Base-by-base conservation (phyloP, 345 rosid genomes). In the Pseudoturritis turrita region DNA sequence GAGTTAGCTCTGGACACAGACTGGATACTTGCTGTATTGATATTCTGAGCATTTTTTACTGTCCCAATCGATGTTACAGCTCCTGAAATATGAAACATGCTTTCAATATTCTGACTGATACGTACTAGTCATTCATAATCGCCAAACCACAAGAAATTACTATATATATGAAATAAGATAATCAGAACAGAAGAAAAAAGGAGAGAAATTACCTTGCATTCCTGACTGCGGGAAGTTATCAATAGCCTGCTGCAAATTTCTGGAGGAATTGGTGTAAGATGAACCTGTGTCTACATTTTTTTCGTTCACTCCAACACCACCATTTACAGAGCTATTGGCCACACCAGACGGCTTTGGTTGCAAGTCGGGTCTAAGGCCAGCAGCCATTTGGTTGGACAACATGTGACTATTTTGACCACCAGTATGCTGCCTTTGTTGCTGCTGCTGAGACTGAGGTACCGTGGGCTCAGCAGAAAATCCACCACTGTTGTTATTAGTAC, bases 391-490 rank as follows among this genome's bases (percentile, higher is more conserved):
- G 63, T 70, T 83, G 68, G 86, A 86, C 79, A 89, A 45, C 68
- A 84, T 80, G 58, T 84, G 97, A 55, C 90, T 89, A 77, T 80
- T 82, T 65, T 88, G 89, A 82, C 87, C 83, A 62, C 83, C 80
- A 43, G 68, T 69, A 53, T 77, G 87, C 76, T 82, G 91, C 78
- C 86, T 88, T 77, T 85, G 91, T 80, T 82, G 94, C 68, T 58
- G 91, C 83, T 81, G 94, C 75, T 56, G 88, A 47, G 86, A 81
- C 70, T 79, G 92, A 56, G 88, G 78, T 29, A 74, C 81, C 79
- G 87, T 70, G 46, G 93, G 82, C 74, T 91, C 99, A 74, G 88
- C 76, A 59, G 93, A 86, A 81, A 85, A 85, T 68, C 86, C 92
- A 66, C 81, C 81, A 75, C 69, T 71, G 68, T 74, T 83, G 50